Percentiles rank a stretch among this genome's conserved stretches.
Conservation (phyloP, 2,329 filamentous ascomycete genomes). For the Aspergillus quadricinctus region DNA sequence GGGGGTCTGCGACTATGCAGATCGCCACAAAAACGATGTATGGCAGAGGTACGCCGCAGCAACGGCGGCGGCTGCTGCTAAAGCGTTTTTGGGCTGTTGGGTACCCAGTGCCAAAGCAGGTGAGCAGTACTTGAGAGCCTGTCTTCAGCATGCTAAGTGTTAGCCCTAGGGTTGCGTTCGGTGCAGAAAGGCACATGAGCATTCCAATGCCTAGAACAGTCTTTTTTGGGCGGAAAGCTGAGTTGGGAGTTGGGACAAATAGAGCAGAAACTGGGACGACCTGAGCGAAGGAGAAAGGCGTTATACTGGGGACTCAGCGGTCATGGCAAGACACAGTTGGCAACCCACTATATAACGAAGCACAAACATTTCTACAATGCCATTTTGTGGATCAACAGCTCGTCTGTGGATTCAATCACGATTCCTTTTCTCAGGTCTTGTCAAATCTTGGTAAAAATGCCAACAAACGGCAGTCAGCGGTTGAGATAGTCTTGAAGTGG, state of each 20-base stretch:
- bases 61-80: conserved; percentile 13
- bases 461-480: no score
- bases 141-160: not conserved
- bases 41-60: conserved; percentile 19
- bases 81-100: conserved; percentile 5
- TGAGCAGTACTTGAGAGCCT: not conserved
- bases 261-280: not conserved
- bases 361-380: no score
- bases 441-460: no score
- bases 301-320: conserved; percentile 3
- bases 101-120: not conserved
- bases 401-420: no score
- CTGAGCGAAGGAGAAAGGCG: not conserved
- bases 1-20: conserved; percentile 16
- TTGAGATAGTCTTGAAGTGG: no score
- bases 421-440: no score
- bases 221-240: not conserved
- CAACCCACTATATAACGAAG: not conserved
- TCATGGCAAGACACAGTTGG: conserved; percentile 3
- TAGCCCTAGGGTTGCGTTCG: not conserved
- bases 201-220: not conserved
- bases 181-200: not conserved
- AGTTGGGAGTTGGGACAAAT: not conserved
- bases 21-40: conserved; percentile 14
- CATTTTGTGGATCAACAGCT: no score